These are phyloP conservation scores for Polymyxa betae DNA, from an alignment of 208 protist species.

Conservation along the genomic window DNA sequence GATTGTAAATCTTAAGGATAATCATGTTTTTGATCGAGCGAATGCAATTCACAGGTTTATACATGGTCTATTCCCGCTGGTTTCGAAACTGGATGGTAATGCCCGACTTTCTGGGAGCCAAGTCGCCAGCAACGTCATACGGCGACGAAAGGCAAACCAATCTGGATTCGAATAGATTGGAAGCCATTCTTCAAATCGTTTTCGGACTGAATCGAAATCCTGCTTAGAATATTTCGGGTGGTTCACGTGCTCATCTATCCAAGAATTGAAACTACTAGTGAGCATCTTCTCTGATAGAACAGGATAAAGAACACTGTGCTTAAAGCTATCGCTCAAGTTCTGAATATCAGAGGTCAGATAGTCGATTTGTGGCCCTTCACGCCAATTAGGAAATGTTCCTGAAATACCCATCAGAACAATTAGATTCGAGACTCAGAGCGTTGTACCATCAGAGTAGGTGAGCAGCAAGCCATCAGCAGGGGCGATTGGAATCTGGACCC, in stretches of 20 bases:
- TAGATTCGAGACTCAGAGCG: neutral
- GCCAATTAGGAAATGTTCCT: constrained; percentile 25
- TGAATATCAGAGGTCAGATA: neutral
- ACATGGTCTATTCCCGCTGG: too few species aligned
- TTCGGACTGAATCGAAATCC: neutral
- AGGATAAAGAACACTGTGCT: neutral
- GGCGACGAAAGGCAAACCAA: neutral
- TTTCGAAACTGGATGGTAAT: neutral
- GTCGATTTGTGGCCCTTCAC: neutral
- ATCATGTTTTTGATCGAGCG: too few species aligned
- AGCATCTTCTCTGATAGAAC: neutral
- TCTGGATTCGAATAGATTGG: constrained; percentile 4
- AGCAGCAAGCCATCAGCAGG: neutral
- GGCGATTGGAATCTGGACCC: neutral
- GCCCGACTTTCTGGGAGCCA: constrained; percentile 6
- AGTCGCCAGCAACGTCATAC: constrained; percentile 5
- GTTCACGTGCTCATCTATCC: neutral
- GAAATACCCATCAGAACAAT: neutral
- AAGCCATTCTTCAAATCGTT: constrained; percentile 23
- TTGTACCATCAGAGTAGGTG: neutral
- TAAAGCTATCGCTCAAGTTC: neutral
- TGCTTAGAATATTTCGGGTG: neutral
- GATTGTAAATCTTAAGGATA: too few species aligned
- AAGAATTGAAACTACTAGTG: neutral
- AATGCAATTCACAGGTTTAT: too few species aligned